Conservation (phyloP, 2,329 filamentous ascomycete genomes). For the Polychaeton citri region DNA sequence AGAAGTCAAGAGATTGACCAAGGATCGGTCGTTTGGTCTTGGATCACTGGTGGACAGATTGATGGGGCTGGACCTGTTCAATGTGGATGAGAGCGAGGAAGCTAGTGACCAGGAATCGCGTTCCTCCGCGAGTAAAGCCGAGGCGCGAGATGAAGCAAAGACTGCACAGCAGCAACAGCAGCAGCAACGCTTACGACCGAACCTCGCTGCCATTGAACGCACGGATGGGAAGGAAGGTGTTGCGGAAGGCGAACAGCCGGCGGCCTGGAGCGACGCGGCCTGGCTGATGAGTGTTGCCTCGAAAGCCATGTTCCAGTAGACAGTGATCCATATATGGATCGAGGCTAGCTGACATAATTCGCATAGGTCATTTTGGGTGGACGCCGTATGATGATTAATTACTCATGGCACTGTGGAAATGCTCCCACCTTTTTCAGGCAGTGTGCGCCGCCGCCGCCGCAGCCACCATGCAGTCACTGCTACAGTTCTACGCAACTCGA, state of each 20-base stretch:
- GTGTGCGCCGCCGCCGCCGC: too few relatives aligned
- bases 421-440: too few relatives aligned
- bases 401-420: too few relatives aligned
- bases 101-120: slow-evolving; percentile 19
- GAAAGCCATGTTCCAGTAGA: slow-evolving; percentile 25
- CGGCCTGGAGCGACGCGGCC: slow-evolving; percentile 45
- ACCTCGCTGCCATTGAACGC: slow-evolving; percentile 8
- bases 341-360: too few relatives aligned
- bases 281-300: slow-evolving; percentile 44
- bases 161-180: slow-evolving; percentile 15
- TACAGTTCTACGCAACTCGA: too few relatives aligned
- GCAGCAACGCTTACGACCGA: slow-evolving; percentile 15
- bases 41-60: slow-evolving; percentile 44
- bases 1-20: slow-evolving; percentile 39
- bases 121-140: slow-evolving; percentile 13
- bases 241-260: slow-evolving; percentile 26
- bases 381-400: too few relatives aligned
- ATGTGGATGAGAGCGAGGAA: slow-evolving; percentile 37
- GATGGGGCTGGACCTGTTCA: slow-evolving; percentile 45
- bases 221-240: slow-evolving; percentile 19
- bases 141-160: slow-evolving; percentile 10
- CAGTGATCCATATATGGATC: too few relatives aligned
- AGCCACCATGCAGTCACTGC: too few relatives aligned
- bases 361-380: too few relatives aligned
- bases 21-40: slow-evolving; percentile 40